Percentiles rank a stretch among this genome's conserved stretches.
Conservation (phyloP, 768 basidiomycete genomes). For the Calvatia gigantea region DNA sequence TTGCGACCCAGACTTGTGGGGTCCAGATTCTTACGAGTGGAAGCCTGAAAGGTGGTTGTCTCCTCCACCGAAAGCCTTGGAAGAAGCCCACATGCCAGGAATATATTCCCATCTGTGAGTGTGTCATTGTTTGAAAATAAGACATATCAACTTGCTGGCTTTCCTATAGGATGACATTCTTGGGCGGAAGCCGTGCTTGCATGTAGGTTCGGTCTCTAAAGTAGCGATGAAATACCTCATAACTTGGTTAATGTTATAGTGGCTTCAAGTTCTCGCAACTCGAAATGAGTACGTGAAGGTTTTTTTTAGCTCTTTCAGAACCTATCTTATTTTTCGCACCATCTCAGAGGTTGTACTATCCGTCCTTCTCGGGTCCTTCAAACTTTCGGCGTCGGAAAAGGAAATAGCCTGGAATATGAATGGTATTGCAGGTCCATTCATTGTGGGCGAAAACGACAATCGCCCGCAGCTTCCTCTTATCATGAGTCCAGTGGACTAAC, state of each 20-base stretch:
- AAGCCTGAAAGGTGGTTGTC: conserved; percentile 44
- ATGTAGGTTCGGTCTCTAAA: conserved; percentile 22
- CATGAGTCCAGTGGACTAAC: too few relatives aligned
- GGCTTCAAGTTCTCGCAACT: background rate
- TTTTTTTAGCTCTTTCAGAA: too few relatives aligned
- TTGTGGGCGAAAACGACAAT: too few relatives aligned
- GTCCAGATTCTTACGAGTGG: conserved; percentile 39
- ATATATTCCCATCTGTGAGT: conserved; percentile 33
- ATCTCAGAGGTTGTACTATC: too few relatives aligned
- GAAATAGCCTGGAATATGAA: too few relatives aligned
- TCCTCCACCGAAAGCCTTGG: conserved; percentile 26
- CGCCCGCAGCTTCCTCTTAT: too few relatives aligned
- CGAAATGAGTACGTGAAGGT: background rate
- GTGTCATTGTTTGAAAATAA: background rate
- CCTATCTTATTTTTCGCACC: too few relatives aligned
- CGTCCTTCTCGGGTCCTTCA: too few relatives aligned
- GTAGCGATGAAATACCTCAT: background rate
- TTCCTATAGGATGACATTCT: conserved; percentile 37
- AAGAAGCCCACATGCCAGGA: conserved; percentile 29
- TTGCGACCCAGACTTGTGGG: conserved; percentile 34
- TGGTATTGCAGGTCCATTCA: too few relatives aligned
- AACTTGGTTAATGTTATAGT: background rate
- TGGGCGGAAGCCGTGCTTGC: conserved; percentile 36
- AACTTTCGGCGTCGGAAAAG: too few relatives aligned
- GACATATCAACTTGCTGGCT: background rate